Evolutionary conservation across 1,139 yeast genomes (phyloP), one percentile per base, ranked within the genome.

Genomic region (Taiozyma sp.): DNA sequence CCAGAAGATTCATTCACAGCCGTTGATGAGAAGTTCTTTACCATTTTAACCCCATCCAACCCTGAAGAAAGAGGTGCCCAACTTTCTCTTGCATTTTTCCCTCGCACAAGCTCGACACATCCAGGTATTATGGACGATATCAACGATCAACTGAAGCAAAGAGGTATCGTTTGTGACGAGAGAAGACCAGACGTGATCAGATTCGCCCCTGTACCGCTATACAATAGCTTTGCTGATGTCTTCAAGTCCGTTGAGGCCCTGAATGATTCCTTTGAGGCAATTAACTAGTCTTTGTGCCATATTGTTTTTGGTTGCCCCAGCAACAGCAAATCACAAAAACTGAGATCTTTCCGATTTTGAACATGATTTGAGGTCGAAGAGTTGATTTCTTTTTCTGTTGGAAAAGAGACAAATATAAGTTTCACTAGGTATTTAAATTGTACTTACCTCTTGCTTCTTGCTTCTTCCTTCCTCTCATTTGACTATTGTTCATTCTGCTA

Each of bases 141-240:
- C 5, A 77, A 79, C 57, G 58, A 64, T 1, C 71, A 73, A 52
- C 65, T 91, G 54, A 71, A 74, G 40, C 57, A 68, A 3, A 66
- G 70, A 43, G 97, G 91, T 3, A 80, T 89, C 3, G 79, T 91
- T 43, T 87, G 90, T 52, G 98, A 92, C 65, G 97, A 91, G 63
- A 78, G 98, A 65, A 78, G 89, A 65, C 98, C 97, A 1, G 84
- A 84, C 65, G 97, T 91, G 9, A 83, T 92, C 43, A 74, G 98
- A 52, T 66, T 91, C 32, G 93, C 96, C 0, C 97, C 98, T 6
- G 75, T 80, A 8, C 93, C 96, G 0, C 74, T 90, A 51, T 92
- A 92, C 70, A 92, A 89, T 62, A 81, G 88, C 1, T 87, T 87
- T 58, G 70, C 65, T 46, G 96, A 92, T 56, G 83, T 87, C 22